These are phyloP conservation scores for Penicillium atrosanguineum DNA, from an alignment of 495 filamentous ascomycete genomes.

Conservation along the genomic window DNA sequence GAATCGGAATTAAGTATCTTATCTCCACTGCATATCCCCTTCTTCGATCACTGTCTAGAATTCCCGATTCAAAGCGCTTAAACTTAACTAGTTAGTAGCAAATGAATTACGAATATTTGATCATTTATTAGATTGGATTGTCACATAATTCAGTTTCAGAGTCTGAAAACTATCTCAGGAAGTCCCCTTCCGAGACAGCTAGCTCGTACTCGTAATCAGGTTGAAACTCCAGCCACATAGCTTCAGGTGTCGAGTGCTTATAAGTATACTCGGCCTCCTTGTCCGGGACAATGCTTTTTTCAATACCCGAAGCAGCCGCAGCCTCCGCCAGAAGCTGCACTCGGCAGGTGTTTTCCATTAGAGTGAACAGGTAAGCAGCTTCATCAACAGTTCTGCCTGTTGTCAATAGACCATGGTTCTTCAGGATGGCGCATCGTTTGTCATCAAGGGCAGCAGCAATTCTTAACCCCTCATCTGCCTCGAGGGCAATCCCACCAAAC, in stretches of 20 bases:
- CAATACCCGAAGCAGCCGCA: conserved; percentile 20
- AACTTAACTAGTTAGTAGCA: not conserved
- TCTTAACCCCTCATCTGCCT: conserved; percentile 45
- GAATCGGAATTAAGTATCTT: too few species aligned
- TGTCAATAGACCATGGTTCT: conserved; percentile 55
- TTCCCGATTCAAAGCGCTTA: not conserved
- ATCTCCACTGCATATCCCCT: too few species aligned
- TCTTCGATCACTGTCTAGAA: too few species aligned
- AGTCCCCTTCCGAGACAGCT: not conserved
- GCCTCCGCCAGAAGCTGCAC: conserved; percentile 48
- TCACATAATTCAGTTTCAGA: not conserved
- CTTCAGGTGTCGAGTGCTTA: not conserved
- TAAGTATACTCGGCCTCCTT: conserved; percentile 50
- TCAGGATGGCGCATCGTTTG: conserved; percentile 45
- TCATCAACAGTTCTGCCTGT: conserved; percentile 55
- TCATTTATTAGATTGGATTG: not conserved
- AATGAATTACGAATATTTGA: not conserved
- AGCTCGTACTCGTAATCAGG: not conserved
- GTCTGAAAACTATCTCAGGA: not conserved
- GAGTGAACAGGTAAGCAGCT: conserved; percentile 50
- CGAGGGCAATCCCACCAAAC: conserved; percentile 57
- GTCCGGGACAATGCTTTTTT: conserved; percentile 43
- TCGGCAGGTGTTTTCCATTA: conserved; percentile 50
- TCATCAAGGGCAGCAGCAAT: conserved; percentile 49
- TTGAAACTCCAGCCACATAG: not conserved